Base-by-base conservation (phyloP, 352 stramenopile species). In the Phytophthora uliginosa region DNA sequence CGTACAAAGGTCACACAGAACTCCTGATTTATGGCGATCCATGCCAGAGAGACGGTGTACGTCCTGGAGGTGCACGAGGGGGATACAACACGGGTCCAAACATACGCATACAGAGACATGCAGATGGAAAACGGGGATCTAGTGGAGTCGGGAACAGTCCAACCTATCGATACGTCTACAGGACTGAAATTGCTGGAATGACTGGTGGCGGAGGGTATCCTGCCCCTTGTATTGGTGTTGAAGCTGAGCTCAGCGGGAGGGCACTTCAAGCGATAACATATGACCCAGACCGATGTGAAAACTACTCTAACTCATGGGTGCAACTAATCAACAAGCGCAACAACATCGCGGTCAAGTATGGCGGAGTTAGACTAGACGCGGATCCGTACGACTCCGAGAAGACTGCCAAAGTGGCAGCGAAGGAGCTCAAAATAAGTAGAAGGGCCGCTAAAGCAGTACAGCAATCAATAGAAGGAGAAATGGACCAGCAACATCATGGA, bases 21-120 rank as follows among this genome's bases (percentile, higher is more conserved):
- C n/a, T n/a, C n/a, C n/a, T n/a, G n/a, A n/a, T n/a, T n/a, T 1
- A 67, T 67, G 60, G 50, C 60, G 1, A 36, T 53, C 6, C 36
- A 54, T 8, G 60, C 60, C 1, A 20, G 60, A 18, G 60, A 67
- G 2, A 7, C 22, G 0, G 15, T 67, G 0, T 59, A 53, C 13
- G 60, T 54, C 1, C 22, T 67, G 7, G 47, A 67, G 7, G 60
- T 59, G 22, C 8, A 40, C 2, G 22, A 22, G 3, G 7, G 0
- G 1, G 50, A 36, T 7, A 22, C 18, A 18, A 48, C 48, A 5
- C 7, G 47, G 17, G 2, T 60, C 13, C 50, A 67, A 17, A 31
- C 33, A 3, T 66, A 66, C 17, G 33, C 31, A 17, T 66, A 66
- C 20, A 8, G 24, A 18, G 22, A 52, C 3, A 8, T 28, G 6